These are phyloP conservation scores for Neurospora crassa DNA, from an alignment of 2,329 filamentous ascomycete species.

Conservation along the genomic window DNA sequence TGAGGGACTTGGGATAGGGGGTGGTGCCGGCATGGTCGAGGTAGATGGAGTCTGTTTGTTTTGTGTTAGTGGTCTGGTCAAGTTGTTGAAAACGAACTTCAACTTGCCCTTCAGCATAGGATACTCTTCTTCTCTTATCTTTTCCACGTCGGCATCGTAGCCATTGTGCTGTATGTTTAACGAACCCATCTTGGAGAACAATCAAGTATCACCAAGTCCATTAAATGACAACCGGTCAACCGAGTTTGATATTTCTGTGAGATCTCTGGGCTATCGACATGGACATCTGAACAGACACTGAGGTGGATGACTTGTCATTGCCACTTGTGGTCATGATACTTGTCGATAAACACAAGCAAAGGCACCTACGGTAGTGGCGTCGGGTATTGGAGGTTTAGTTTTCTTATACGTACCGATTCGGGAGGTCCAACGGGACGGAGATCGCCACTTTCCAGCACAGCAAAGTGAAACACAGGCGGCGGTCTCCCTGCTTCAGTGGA, in stretches of 20 bases:
- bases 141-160: conserved; percentile 53
- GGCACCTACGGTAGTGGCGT: not conserved
- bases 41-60: conserved; percentile 58
- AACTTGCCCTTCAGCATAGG: conserved; percentile 64
- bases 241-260: not conserved
- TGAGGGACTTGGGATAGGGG: conserved; percentile 66
- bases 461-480: not conserved
- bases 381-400: not conserved
- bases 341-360: not conserved
- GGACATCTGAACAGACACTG: not conserved
- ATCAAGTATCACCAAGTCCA: not conserved
- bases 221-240: not conserved
- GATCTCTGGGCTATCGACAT: not conserved
- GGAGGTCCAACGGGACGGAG: conserved; percentile 10
- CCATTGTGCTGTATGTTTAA: conserved; percentile 2
- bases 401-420: not conserved
- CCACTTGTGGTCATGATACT: not conserved
- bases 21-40: conserved; percentile 97
- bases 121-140: conserved; percentile 50
- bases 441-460: conserved; percentile 18
- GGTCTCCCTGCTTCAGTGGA: not conserved
- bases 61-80: conserved; percentile 7
- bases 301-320: not conserved
- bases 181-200: not conserved
- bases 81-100: too few relatives aligned